Percentiles rank a stretch among this genome's conserved stretches.
These are phyloP conservation scores for Oryza punctata DNA, from an alignment of 176 grass and related monocot genomes.

Conservation along the genomic window DNA sequence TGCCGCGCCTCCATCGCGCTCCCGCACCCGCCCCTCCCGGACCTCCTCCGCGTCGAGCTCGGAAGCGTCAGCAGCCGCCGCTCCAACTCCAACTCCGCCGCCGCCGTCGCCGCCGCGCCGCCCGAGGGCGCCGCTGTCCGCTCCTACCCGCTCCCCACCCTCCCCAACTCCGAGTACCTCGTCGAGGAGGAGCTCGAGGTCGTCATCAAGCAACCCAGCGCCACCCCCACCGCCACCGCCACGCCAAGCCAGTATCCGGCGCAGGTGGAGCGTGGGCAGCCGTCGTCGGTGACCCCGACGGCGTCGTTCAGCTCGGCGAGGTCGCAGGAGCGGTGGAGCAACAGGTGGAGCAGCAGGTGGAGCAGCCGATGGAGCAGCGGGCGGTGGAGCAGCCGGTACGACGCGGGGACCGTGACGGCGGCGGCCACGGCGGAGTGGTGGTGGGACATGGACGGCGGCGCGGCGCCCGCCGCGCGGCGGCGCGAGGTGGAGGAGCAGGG, in stretches of 20 bases:
- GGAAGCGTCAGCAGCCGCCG: constrained; percentile 76
- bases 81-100: constrained; percentile 35
- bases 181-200: constrained; percentile 89
- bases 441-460: constrained; percentile 77
- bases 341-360: constrained; percentile 64
- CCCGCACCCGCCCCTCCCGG: constrained; percentile 55
- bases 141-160: constrained; percentile 30
- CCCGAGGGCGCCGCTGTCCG: constrained; percentile 11
- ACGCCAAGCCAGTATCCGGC: neutral
- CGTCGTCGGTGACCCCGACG: constrained; percentile 50
- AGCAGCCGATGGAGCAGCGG: constrained; percentile 77
- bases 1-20: constrained; percentile 81
- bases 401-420: constrained; percentile 40
- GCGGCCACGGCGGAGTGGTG: constrained; percentile 55
- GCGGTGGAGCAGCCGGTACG: constrained; percentile 67
- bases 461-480: constrained; percentile 23
- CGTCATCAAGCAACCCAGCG: constrained; percentile 56
- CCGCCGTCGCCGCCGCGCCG: constrained; percentile 12
- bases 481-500: constrained; percentile 51
- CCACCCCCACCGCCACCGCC: neutral
- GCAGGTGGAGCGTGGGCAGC: constrained; percentile 40
- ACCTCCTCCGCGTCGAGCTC: constrained; percentile 73
- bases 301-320: constrained; percentile 71
- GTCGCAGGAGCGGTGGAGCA: constrained; percentile 61
- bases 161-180: constrained; percentile 57